Conservation (phyloP, 2,329 filamentous ascomycete genomes). For the Trichoderma sp. region DNA sequence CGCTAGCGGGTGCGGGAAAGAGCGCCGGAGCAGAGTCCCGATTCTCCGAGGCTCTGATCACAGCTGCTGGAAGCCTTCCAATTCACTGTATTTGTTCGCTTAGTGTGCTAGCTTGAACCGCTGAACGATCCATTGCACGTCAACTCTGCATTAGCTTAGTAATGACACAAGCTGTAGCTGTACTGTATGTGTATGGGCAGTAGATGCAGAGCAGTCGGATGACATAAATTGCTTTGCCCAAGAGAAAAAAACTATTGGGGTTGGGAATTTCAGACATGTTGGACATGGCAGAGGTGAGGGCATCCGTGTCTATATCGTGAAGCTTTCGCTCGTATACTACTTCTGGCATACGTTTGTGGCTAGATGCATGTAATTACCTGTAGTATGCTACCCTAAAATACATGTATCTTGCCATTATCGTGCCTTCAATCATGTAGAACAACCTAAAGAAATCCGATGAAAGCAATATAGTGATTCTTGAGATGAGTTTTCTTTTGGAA, state of each 20-base stretch:
- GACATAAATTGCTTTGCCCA: background rate
- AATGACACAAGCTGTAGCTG: background rate
- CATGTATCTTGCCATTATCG: background rate
- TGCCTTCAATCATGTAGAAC: background rate
- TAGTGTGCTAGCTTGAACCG: background rate
- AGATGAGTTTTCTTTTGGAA: accelerated
- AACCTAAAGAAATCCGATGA: background rate
- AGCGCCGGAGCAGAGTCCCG: constrained; percentile 3
- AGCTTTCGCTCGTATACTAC: background rate
- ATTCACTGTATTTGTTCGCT: background rate
- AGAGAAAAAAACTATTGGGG: background rate
- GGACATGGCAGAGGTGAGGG: background rate
- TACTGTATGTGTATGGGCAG: background rate
- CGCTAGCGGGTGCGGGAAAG: background rate
- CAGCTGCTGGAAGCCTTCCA: background rate
- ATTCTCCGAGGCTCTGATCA: constrained; percentile 1
- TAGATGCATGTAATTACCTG: background rate
- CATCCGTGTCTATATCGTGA: background rate
- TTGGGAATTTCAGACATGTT: background rate
- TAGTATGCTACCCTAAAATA: background rate
- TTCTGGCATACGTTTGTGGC: background rate
- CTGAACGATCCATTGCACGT: background rate
- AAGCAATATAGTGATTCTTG: background rate
- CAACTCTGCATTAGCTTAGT: background rate
- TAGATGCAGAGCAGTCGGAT: background rate